Evolutionary conservation across 495 filamentous ascomycete genomes (phyloP), one percentile per base, ranked within the genome.

Genomic region (Articulospora tetracladia): DNA sequence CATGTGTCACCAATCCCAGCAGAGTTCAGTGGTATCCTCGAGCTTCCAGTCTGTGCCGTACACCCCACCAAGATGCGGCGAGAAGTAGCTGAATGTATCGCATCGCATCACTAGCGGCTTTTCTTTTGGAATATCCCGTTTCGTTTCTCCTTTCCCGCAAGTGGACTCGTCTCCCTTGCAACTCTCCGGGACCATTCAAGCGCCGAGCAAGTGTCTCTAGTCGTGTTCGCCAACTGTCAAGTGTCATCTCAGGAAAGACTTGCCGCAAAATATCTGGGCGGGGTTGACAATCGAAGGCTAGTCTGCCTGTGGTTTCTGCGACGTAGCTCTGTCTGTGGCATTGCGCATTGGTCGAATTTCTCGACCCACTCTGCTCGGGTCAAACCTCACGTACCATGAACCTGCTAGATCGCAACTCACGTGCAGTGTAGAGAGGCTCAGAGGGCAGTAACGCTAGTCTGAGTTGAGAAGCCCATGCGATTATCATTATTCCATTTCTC

Each of bases 381-480:
- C n/a, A 11, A 19, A 7, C 17, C 39, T 11, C 3, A 7, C n/a
- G 8, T 8, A 34, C 15, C 30, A 34, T 34, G 39, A 17, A 44
- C n/a, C n/a, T 8, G 4, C n/a, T 7, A 44, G 39, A 44, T 44
- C 17, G 6, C 28, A 28, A 28, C 51, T 32, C 51, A 28, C 4
- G 51, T 32, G 28, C 24, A n/a, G 13, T 3, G 32, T 30, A 17
- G 20, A 32, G 24, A 57, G 55, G 34, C 46, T 51, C 56, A 47
- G 34, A 24, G 41, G n/a, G 19, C 49, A 17, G 23, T 39, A n/a
- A 22, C 8, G 3, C 56, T 58, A 58, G 26, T 36, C 56, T 34
- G 3, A 13, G 49, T 58, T 28, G 22, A 58, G 56, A n/a, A 47
- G 47, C 36, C 47, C 2, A 47, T 58, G 56, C 56, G 56, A 58